Conservation (phyloP, 1,139 yeast species). For the Diutina pseudorugosa region DNA sequence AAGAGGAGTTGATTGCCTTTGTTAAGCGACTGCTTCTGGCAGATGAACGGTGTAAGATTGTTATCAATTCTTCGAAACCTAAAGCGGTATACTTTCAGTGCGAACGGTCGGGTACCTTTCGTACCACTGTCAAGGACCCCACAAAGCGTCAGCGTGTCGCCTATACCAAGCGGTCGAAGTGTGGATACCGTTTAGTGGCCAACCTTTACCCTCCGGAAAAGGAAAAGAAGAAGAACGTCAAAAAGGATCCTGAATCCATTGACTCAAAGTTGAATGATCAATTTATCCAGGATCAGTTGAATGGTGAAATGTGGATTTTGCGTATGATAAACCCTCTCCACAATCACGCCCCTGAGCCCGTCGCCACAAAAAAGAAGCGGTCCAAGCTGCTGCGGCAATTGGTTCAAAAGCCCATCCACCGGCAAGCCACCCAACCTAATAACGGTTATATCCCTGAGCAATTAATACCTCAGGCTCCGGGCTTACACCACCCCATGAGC, state of each 20-base stretch:
- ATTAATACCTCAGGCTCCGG: constrained; percentile 9
- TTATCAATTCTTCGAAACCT: constrained; percentile 36
- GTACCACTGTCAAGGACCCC: constrained; percentile 39
- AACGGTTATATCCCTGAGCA: not conserved
- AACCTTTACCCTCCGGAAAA: constrained; percentile 34
- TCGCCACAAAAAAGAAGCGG: constrained; percentile 21
- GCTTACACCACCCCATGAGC: constrained; percentile 9
- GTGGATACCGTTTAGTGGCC: constrained; percentile 38
- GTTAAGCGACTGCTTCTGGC: constrained; percentile 31
- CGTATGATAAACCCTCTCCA: constrained; percentile 25
- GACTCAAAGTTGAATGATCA: not conserved
- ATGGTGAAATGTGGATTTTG: constrained; percentile 35
- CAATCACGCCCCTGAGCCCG: constrained; percentile 31
- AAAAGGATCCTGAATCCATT: constrained; percentile 11
- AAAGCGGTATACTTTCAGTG: constrained; percentile 41
- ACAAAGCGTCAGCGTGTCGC: constrained; percentile 38
- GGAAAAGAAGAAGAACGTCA: constrained; percentile 21
- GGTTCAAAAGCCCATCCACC: constrained; percentile 34
- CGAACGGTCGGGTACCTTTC: constrained; percentile 34
- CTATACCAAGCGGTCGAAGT: constrained; percentile 38
- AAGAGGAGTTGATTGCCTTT: constrained; percentile 29
- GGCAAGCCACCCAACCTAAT: not conserved
- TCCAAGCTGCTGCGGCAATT: constrained; percentile 29
- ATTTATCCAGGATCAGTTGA: not conserved
- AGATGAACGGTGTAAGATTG: constrained; percentile 37